Evolutionary conservation across 2,329 filamentous ascomycete genomes (phyloP), one percentile per base, ranked within the genome.

Genomic region (Botrytis fragariae): DNA sequence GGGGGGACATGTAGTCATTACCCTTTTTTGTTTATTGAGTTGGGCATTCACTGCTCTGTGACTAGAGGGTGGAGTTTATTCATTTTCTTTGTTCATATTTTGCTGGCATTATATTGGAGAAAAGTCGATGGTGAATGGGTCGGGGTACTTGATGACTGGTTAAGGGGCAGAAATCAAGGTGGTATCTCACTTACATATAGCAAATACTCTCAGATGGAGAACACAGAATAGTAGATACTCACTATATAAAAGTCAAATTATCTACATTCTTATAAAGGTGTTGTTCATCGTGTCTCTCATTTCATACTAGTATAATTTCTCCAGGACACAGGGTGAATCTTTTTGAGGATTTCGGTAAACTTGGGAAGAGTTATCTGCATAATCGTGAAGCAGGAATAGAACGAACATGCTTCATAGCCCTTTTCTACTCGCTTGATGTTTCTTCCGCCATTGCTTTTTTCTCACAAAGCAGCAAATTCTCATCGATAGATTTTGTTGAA

Each of bases 11-110:
- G 20, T 37, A 64, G 71, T n/a, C 42, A 25, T 35, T 29, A 32
- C 62, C 54, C n/a, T 16, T 39, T 68, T 37, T 37, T n/a, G n/a
- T 29, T 29, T n/a, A 12, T 29, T 18, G 29, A 42, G 8, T 25
- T 44, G n/a, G 12, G 25, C 48, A 57, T 44, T 9, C 44, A 25
- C 65, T 57, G 37, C 65, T 69, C 54, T 37, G 63, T 18, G 16
- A 39, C 48, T 39, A 64, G 70, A 54, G 25, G 29, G 16, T 42
- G 54, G 45, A 54, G 60, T 61, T 70, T 62, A 61, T 29, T 37
- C 25, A 35, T 69, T 64, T 68, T 69, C 71, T 39, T 61, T 68
- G 51, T 68, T 60, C 35, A 68, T 68, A 68, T 67, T 60, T 67
- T 59, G 48, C 37, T 60, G 39, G 51, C 59, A 6, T 29, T 54